Conservation (phyloP, 2,329 filamentous ascomycete genomes). For the Emergomyces pasteurianus region DNA sequence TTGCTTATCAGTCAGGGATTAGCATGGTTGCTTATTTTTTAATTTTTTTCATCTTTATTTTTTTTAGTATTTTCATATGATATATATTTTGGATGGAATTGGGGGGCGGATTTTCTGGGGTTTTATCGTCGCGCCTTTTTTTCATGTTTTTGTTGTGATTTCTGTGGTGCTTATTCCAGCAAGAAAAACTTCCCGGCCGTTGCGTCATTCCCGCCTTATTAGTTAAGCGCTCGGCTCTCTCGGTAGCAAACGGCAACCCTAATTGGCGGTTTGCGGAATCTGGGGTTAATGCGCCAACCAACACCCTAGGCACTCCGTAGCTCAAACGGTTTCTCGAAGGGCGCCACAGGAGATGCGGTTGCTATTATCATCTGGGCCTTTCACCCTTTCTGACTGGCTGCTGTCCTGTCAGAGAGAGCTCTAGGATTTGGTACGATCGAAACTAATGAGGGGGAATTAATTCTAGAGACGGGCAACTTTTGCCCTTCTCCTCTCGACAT, state of each 20-base stretch:
- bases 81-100: neutral
- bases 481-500: no score
- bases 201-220: neutral
- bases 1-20: neutral
- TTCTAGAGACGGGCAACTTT: no score
- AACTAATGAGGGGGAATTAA: no score
- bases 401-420: no score
- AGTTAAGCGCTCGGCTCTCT: neutral
- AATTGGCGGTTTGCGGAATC: neutral
- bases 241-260: neutral
- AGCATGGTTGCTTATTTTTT: neutral
- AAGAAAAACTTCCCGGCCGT: neutral
- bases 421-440: no score
- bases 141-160: neutral
- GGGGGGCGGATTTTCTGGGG: neutral
- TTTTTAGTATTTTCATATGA: neutral
- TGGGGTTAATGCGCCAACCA: no score
- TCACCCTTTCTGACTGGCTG: no score
- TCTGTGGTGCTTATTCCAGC: neutral
- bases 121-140: neutral
- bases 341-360: no score
- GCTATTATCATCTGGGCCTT: no score
- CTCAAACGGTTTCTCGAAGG: no score
- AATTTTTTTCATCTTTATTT: no score
- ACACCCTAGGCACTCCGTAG: no score